Evolutionary conservation across 257 asterid species (phyloP).

Genomic region (Prunella vulgaris): DNA sequence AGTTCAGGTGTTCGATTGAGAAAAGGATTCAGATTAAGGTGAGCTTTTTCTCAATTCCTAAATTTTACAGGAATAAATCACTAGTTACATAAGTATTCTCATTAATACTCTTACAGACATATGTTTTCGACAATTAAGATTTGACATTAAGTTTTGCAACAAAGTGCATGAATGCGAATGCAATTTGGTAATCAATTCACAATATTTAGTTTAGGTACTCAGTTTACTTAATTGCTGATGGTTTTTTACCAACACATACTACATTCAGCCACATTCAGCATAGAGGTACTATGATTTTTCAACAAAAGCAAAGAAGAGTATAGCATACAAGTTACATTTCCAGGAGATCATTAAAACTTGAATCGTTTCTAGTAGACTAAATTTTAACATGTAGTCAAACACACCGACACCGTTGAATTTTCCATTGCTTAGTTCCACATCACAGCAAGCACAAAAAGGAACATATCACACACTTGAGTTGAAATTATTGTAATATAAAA

Average conservation of each 20-base stretch:
- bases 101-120: background rate
- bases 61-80: background rate
- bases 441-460: background rate
- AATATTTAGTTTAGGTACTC: background rate
- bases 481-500: background rate
- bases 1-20: background rate
- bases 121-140: background rate
- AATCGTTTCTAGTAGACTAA: background rate
- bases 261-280: background rate
- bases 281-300: background rate
- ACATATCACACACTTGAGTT: background rate
- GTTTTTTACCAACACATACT: background rate
- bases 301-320: background rate
- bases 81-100: background rate
- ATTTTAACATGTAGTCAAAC: background rate
- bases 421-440: background rate
- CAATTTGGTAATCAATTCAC: background rate
- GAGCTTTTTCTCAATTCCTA: background rate
- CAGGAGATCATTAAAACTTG: background rate
- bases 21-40: background rate
- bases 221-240: background rate
- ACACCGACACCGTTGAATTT: background rate
- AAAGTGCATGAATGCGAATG: background rate
- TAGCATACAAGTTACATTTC: background rate
- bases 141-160: background rate